Percentiles rank a stretch among this genome's conserved stretches.
These are phyloP conservation scores for Fusarium nelsonii DNA, from an alignment of 2,329 filamentous ascomycete genomes.

Conservation along the genomic window DNA sequence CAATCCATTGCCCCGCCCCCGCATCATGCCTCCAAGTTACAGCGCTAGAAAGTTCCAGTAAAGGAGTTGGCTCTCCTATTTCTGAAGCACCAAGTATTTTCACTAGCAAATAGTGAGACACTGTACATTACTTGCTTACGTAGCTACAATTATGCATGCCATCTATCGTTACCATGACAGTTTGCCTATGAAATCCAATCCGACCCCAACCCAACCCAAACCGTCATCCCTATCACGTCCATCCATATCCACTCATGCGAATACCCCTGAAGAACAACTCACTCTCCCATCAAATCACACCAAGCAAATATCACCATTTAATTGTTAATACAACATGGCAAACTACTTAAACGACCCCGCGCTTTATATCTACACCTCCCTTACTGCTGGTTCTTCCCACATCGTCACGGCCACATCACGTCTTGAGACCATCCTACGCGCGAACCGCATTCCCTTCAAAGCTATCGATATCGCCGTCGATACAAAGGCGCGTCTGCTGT, in stretches of 20 bases:
- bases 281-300: background rate
- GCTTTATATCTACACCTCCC: conserved; percentile 95
- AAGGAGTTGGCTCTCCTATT: conserved; percentile 43
- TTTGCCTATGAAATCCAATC: conserved; percentile 14
- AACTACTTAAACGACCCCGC: conserved; percentile 72
- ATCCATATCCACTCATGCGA: conserved; percentile 30
- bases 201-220: conserved; percentile 1
- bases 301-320: conserved; percentile 6
- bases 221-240: conserved; percentile 4
- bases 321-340: conserved; percentile 49
- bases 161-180: conserved; percentile 18
- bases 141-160: conserved; percentile 24
- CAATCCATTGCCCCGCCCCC: conserved; percentile 43
- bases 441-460: conserved; percentile 94
- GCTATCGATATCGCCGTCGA: conserved; percentile 92
- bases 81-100: conserved; percentile 10
- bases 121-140: conserved; percentile 33
- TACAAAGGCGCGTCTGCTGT: conserved; percentile 87
- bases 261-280: conserved; percentile 26
- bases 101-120: background rate
- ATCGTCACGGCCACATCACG: conserved; percentile 96
- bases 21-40: conserved; percentile 37
- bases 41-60: conserved; percentile 37
- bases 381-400: conserved; percentile 94
- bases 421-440: conserved; percentile 94